Evolutionary conservation across 306 rosid genomes (phyloP), one percentile per base, ranked within the genome.

Genomic region (Psophocarpus tetragonolobus): DNA sequence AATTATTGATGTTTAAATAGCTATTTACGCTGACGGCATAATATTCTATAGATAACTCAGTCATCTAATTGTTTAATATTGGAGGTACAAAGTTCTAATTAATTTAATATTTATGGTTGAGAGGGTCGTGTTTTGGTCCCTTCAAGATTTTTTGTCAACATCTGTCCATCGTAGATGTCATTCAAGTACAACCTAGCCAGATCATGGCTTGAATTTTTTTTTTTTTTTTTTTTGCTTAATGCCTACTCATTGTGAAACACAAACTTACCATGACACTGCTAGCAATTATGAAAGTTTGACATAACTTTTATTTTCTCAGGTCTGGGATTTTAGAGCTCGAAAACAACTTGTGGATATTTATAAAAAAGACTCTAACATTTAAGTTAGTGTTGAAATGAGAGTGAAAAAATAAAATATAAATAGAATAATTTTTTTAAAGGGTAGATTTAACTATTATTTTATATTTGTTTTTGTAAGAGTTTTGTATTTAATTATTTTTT

Each of bases 161-260:
- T 72, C 72, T 15, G 0, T 60, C 23, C 2, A 60, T 60, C 30
- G 24, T 47, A 56, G 36, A 56, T 17, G 14, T 33, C 41, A 36
- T 56, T 12, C 66, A n/a, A n/a, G n/a, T n/a, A 83, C 58, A 60
- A 18, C 64, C 72, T 44, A 38, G 36, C 48, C 61, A 76, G 65
- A 62, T 20, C 24, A 45, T 71, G 41, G 35, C 2, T 42, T 74
- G 76, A 80, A 77, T 70, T 65, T 3, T 42, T 66, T 38, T 18
- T 63, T 4, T 58, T 36, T 69, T 82, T 18, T 63, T 4, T 58
- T 36, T 69, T 82, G 71, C 90, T 87, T 89, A 56, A 76, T 87
- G 35, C 33, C 72, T 85, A 87, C 91, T 81, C 91, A 78, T 54
- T 62, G 35, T 56, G 48, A 32, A 29, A 10, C 47, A 18, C 7